phyloP scores from a whole-genome alignment of 2,329 filamentous ascomycete genomes.

The Apiospora rasikravindrae region DNA sequence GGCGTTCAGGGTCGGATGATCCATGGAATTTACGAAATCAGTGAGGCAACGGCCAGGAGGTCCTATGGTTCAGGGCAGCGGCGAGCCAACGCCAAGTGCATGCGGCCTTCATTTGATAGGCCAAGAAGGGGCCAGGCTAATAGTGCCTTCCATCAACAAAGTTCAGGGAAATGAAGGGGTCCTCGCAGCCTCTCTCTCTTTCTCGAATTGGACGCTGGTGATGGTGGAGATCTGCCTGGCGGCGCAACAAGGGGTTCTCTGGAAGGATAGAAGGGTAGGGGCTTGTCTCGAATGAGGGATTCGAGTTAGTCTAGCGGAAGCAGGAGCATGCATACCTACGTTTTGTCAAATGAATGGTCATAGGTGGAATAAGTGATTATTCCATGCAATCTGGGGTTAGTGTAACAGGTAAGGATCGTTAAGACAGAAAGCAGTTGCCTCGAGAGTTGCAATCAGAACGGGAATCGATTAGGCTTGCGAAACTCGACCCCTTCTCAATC shows the following conservation, averaged over 20 bases:
- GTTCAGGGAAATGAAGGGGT: conserved; percentile 7
- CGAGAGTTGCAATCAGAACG: background rate
- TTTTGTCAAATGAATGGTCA: background rate
- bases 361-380: too few species aligned
- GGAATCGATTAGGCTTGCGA: background rate
- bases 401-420: background rate
- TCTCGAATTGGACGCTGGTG: background rate
- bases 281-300: background rate
- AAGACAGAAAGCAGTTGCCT: background rate
- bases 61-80: conserved; percentile 7
- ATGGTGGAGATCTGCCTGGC: background rate
- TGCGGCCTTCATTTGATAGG: background rate
- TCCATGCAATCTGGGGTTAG: too few species aligned
- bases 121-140: background rate
- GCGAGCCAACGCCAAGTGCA: background rate
- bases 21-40: background rate
- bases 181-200: background rate
- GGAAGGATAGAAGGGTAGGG: background rate
- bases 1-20: background rate
- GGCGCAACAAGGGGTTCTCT: background rate
- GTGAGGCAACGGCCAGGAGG: background rate
- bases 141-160: background rate
- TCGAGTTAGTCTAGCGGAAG: background rate
- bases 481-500: background rate
- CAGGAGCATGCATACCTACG: background rate